Base-by-base conservation (phyloP, 768 basidiomycete genomes). In the Mycena vulgaris region DNA sequence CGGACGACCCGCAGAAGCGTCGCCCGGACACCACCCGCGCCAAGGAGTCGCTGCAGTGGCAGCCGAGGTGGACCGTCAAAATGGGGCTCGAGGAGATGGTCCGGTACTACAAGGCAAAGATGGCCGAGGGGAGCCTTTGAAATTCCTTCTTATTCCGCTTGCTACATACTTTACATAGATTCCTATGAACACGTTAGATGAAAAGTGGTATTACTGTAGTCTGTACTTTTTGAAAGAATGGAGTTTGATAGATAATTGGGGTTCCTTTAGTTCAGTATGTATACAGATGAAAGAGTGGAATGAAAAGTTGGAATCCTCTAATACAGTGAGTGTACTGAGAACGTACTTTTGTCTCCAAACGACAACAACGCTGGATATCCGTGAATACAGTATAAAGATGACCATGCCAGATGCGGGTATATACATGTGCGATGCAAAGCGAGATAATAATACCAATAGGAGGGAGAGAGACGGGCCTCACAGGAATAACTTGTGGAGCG, bases 1-100 rank as follows among this genome's bases (percentile, higher is more conserved):
- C 89, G 47, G 96, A 98, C 76, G 98, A 99, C 81, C 98, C 98
- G 28, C 95, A 98, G 82, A 93, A 93, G 83, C 89, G 98, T 75
- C 88, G 95, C 67, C 95, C 98, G 47, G 97, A 99, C 80, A 98
- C 96, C 25, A 91, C 94, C 19, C 87, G 96, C 53, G 98, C 98
- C 62, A 95, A 95, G 82, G 87, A 93, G 76, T 79, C 85, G 31
- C 88, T 99, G 48, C 84, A 87, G 19, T 99, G 98, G 98, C 91
- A 97, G 79, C 96, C 97, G 16, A 87, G 90, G 76, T 99, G 96
- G 95, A 92, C 92, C 33, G 94, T 98, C 56, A 89, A 90, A 72
- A 96, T 95, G 91, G 97, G 97, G 30, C 80, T 98, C 57, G 95
- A 96, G 83, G 96, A 97, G 85, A 97, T 97, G 93, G 93, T 95